phyloP scores from a whole-genome alignment of 306 rosid species.

The Sechiopsis laciniata region DNA sequence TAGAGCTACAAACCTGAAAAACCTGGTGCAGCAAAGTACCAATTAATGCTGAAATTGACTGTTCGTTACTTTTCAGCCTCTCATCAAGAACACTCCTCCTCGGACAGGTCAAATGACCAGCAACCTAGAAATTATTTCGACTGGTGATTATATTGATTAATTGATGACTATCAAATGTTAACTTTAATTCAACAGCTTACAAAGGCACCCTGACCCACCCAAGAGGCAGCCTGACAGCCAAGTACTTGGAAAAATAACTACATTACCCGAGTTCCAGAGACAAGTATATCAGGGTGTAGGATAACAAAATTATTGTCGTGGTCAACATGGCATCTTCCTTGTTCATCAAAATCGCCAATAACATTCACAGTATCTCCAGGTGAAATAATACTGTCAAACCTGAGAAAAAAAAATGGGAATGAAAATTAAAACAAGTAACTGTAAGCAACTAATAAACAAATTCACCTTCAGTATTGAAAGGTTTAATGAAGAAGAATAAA shows the following conservation, averaged over 20 bases:
- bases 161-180: constrained; percentile 13
- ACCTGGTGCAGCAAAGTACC: constrained; percentile 90
- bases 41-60: constrained; percentile 64
- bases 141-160: neutral
- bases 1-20: constrained; percentile 61
- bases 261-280: constrained; percentile 87
- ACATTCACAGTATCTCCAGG: constrained; percentile 88
- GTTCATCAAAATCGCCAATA: constrained; percentile 69
- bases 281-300: constrained; percentile 68
- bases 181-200: constrained; percentile 14
- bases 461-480: constrained; percentile 7
- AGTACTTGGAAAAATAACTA: constrained; percentile 5
- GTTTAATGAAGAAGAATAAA: neutral
- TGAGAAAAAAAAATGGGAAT: constrained; percentile 26
- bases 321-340: constrained; percentile 62
- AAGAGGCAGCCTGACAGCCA: neutral
- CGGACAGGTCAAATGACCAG: constrained; percentile 65
- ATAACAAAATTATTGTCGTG: constrained; percentile 60
- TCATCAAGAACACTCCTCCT: constrained; percentile 90
- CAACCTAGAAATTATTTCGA: constrained; percentile 46
- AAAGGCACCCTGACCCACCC: constrained; percentile 8
- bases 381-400: constrained; percentile 64
- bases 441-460: neutral
- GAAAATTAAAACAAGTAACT: neutral
- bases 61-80: constrained; percentile 65